A percentile compares a stretch with the other conserved stretches of the same genome.
Evolutionary conservation across 164 flowering plant genomes (phyloP).

Genomic region (Magnolia kwangsiensis): DNA sequence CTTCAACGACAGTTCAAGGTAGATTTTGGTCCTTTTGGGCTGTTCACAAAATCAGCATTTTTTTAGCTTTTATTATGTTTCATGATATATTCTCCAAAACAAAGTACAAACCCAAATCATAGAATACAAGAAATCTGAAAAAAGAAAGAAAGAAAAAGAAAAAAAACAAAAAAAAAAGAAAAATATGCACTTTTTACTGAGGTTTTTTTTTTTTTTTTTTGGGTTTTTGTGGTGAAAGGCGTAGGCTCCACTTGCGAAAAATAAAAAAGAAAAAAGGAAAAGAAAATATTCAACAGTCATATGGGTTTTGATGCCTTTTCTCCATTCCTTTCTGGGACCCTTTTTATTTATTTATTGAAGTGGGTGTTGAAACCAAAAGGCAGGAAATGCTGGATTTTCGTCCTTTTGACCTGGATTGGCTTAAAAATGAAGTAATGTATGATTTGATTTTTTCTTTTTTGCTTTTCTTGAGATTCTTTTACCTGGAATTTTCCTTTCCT

Average conservation of each 20-base stretch:
- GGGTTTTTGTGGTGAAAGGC: slow-evolving; percentile 12
- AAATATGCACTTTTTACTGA: background rate
- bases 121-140: background rate
- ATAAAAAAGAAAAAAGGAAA: background rate
- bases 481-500: slow-evolving; percentile 9
- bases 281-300: slow-evolving; percentile 18
- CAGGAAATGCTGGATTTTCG: slow-evolving; percentile 9
- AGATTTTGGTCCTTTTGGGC: slow-evolving; percentile 3
- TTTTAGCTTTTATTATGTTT: background rate
- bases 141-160: too few species aligned
- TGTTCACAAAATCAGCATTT: slow-evolving; percentile 1
- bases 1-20: slow-evolving; percentile 2
- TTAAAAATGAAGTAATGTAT: slow-evolving; percentile 21
- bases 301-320: slow-evolving; percentile 29
- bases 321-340: slow-evolving; percentile 23
- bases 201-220: background rate
- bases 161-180: background rate
- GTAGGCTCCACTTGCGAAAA: slow-evolving; percentile 20
- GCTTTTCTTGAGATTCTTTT: slow-evolving; percentile 5
- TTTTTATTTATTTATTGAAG: background rate
- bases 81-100: background rate
- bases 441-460: background rate
- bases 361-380: slow-evolving; percentile 1
- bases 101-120: slow-evolving; percentile 4
- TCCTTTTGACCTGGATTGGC: slow-evolving; percentile 24